Conservation (phyloP, 192 early-diverging fungal species). For the Umbelopsis sp. region DNA sequence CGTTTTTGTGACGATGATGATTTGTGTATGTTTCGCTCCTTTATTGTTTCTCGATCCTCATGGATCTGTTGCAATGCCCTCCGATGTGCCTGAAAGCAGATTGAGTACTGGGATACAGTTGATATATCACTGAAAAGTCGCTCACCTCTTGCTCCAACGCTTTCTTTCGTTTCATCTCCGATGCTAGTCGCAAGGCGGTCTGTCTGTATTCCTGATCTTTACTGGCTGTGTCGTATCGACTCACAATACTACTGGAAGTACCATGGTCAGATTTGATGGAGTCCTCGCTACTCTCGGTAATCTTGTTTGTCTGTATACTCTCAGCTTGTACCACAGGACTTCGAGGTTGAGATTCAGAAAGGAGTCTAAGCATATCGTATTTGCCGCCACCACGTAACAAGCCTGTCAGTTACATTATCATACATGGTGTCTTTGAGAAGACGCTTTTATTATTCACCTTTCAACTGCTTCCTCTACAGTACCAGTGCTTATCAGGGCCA, state of each 20-base stretch:
- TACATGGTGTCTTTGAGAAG: background rate
- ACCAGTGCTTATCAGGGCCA: background rate
- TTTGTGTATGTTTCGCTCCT: background rate
- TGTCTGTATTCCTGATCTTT: background rate
- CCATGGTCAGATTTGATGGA: background rate
- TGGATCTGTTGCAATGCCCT: background rate
- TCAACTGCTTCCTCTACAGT: conserved; percentile 8
- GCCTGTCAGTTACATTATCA: too few relatives aligned
- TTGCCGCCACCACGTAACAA: too few relatives aligned
- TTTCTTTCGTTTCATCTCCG: background rate
- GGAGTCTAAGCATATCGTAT: background rate
- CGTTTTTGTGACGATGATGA: background rate
- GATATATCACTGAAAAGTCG: background rate
- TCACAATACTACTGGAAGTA: background rate
- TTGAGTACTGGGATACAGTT: background rate
- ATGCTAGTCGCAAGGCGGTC: background rate
- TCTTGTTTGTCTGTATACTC: background rate
- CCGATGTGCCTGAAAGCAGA: background rate
- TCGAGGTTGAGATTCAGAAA: background rate
- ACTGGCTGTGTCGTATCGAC: background rate
- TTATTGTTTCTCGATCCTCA: conserved; percentile 11
- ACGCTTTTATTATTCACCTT: background rate
- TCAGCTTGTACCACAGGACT: background rate
- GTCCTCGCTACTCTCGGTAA: background rate
- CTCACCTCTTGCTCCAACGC: conserved; percentile 1